These are phyloP conservation scores for Populus pruinosa DNA, from an alignment of 345 rosid species.

Conservation along the genomic window DNA sequence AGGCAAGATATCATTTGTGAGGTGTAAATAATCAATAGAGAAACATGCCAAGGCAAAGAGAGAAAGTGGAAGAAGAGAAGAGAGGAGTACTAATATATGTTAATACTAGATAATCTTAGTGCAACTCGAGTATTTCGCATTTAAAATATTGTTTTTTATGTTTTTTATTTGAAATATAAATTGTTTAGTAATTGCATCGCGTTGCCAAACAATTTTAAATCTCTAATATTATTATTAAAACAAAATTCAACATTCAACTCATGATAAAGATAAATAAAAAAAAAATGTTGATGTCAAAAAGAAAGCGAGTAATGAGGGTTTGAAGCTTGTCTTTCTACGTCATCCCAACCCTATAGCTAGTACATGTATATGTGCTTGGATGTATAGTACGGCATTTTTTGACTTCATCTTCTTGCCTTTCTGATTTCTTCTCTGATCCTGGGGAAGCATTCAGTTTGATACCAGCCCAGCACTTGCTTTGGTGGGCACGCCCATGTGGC, in stretches of 20 bases:
- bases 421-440: slow-evolving; percentile 17
- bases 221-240: neutral
- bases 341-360: neutral
- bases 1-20: slow-evolving; percentile 45
- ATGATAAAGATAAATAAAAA: neutral
- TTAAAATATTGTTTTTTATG: too few species aligned
- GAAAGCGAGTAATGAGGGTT: slow-evolving; percentile 43
- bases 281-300: slow-evolving; percentile 21
- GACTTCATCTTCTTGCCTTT: slow-evolving; percentile 8
- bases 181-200: too few species aligned
- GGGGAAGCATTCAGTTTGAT: slow-evolving; percentile 52
- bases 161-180: too few species aligned
- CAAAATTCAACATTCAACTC: neutral
- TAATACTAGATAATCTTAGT: slow-evolving; percentile 22
- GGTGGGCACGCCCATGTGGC: slow-evolving; percentile 70
- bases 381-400: neutral
- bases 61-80: slow-evolving; percentile 15
- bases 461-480: slow-evolving; percentile 70
- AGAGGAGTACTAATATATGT: neutral
- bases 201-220: too few species aligned
- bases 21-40: slow-evolving; percentile 46
- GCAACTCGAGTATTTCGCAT: too few species aligned
- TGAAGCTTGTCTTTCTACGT: slow-evolving; percentile 45
- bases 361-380: neutral
- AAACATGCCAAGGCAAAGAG: slow-evolving; percentile 31